Evolutionary conservation across 768 basidiomycete genomes (phyloP), one percentile per base, ranked within the genome.

Genomic region (Mycena polygramma): DNA sequence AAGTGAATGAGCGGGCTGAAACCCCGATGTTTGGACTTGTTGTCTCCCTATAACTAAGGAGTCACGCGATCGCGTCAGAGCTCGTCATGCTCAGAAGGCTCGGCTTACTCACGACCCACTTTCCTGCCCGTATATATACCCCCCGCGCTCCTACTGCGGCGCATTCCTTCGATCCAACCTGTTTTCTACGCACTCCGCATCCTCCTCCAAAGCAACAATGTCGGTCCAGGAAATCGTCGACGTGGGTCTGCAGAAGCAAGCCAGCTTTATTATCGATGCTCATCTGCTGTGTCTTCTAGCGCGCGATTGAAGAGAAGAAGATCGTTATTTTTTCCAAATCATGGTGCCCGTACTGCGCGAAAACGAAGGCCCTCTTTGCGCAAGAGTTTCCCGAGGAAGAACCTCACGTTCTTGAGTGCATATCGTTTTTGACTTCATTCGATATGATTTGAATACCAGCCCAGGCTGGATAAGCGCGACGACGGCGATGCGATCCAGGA

Each of bases 401-500:
- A 8, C 73, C 81, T 39, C 53, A 74, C 35, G 75, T 83, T 57
- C 41, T 81, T 39, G 84, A 85, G 83, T 85, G 69, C 68, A 80
- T 74, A 5, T 73, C 20, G 7, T 26, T 63, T 7, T n/a, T 39
- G 41, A 20, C n/a, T 35, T 48, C 13, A 30, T 17, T 61, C 43
- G 19, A 61, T 57, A 37, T 30, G 19, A 51, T 35, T 22, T 51
- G 15, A 26, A 57, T 20, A 22, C 13, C 1, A 59, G 10, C n/a
- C 37, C 57, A 87, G 88, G 72, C 76, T 89, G 35, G 88, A 89
- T 76, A 46, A 75, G 52, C 78, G 79, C 41, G 74, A 81, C 2
- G 87, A 91, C 48, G 87, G 84, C 22, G 30, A 59, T 15, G 84
- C 68, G 0, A 88, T 91, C 68, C 90, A 91, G 73, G 75, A 79